Evolutionary conservation across 1,284 basidiomycete species (phyloP), one percentile per base, ranked within the genome.

Genomic region (Erythrobasidium hasegawianum): DNA sequence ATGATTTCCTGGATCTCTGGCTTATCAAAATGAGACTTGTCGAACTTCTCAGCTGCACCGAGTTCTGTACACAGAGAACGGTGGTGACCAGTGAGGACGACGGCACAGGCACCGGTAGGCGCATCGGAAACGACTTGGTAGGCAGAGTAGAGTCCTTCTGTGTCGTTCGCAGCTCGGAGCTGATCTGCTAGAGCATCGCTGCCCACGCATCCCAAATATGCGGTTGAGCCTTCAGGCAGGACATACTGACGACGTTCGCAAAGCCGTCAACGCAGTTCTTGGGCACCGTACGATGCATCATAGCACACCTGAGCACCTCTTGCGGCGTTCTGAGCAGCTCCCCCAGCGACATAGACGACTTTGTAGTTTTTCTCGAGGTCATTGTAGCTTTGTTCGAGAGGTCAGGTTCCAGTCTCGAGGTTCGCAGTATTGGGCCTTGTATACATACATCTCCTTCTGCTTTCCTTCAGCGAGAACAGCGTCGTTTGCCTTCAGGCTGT

Each of bases 41-140:
- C 84, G 79, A 97, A 97, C 78, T 86, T 87, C 79, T 97, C 92
- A 16, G 96, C 95, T 10, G 87, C 87, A 54, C 88, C 87, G 59
- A 97, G 83, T 71, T 87, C 91, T 62, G 95, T 97, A 73, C 90
- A 89, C 71, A 97, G 84, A 16, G 92, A 97, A 40, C 89, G 90
- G 61, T 22, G 53, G 81, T 96, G 92, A 60, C 89, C 91, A 56
- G 93, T 97, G 79, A 98, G 86, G 73, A 98, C 81, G 72, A 97
- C 96, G 40, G 92, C 95, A 77, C 96, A 99, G 61, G 95, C 94
- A 69, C 96, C 96, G 9, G 96, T 98, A 79, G 91, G 87, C 77
- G 87, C 85, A 66, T 86, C 89, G 62, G 87, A 81, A 78, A 86
- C 86, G 74, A 97, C 89, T 77, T 88, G 87, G 81, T 98, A 99